These are phyloP conservation scores for Plantago rigida DNA, from an alignment of 305 asterid species.

Conservation along the genomic window DNA sequence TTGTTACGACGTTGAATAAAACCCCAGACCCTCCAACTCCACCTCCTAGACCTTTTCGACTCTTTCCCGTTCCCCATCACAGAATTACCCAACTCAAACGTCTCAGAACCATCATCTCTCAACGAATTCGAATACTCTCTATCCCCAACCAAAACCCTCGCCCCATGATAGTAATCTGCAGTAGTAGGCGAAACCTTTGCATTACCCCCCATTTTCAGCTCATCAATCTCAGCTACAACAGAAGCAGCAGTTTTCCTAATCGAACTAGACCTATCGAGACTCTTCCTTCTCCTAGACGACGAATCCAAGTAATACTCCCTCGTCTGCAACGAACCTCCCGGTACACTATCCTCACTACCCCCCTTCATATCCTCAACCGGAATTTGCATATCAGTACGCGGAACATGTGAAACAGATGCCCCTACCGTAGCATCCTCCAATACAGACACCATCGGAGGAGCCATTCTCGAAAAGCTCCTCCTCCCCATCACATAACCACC, in stretches of 20 bases:
- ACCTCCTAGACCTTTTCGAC: conserved; percentile 59
- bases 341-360: conserved; percentile 35
- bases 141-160: conserved; percentile 41
- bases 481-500: conserved; percentile 72
- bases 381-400: conserved; percentile 60
- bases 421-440: conserved; percentile 65
- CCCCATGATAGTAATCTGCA: conserved; percentile 42
- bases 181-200: conserved; percentile 55
- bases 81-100: conserved; percentile 54
- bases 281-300: conserved; percentile 78
- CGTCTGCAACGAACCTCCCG: conserved; percentile 83
- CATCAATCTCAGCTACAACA: conserved; percentile 80
- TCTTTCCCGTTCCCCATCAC: conserved; percentile 57
- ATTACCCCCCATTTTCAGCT: conserved; percentile 48
- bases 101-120: conserved; percentile 70
- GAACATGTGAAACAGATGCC: conserved; percentile 15
- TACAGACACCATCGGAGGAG: conserved; percentile 83
- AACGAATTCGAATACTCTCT: conserved; percentile 46
- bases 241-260: conserved; percentile 74
- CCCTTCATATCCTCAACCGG: conserved; percentile 56
- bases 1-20: conserved; percentile 51
- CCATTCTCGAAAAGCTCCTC: conserved; percentile 55
- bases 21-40: conserved; percentile 82
- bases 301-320: conserved; percentile 69
- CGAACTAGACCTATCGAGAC: conserved; percentile 85